These are phyloP conservation scores for Stemphylium vesicarium DNA, from an alignment of 2,329 filamentous ascomycete species.

Conservation along the genomic window DNA sequence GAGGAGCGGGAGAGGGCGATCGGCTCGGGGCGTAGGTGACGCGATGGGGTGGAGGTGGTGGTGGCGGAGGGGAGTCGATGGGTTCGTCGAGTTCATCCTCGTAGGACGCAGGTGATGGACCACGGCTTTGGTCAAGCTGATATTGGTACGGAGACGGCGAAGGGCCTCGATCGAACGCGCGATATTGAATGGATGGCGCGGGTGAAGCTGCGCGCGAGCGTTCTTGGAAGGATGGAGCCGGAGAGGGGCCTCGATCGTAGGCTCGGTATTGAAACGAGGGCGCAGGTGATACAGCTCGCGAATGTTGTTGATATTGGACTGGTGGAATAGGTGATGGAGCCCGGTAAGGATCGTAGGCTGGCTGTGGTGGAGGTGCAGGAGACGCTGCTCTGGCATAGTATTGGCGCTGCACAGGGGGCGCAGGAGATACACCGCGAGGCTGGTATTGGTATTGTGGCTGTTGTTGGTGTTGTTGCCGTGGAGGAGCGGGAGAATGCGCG, in stretches of 20 bases:
- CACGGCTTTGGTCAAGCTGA: constrained; percentile 29
- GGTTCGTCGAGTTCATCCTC: constrained; percentile 29
- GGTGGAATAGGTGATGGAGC: constrained; percentile 27
- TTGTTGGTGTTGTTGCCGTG: background rate
- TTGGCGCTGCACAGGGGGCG: constrained; percentile 34
- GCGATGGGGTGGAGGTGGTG: constrained; percentile 80
- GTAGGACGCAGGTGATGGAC: constrained; percentile 41
- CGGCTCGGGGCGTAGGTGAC: constrained; percentile 58
- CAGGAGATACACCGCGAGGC: constrained; percentile 33
- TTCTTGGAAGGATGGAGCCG: constrained; percentile 38
- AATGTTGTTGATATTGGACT: constrained; percentile 31
- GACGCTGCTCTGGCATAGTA: constrained; percentile 34
- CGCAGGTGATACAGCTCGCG: constrained; percentile 42
- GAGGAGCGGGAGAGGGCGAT: constrained; percentile 43
- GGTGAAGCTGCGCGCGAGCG: constrained; percentile 39
- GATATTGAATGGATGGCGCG: constrained; percentile 45
- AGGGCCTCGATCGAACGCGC: constrained; percentile 47
- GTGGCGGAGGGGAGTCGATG: constrained; percentile 68
- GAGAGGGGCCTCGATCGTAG: constrained; percentile 37
- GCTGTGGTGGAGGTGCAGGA: constrained; percentile 36
- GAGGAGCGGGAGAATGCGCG: constrained; percentile 39
- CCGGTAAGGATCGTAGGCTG: constrained; percentile 29
- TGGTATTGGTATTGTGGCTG: constrained; percentile 21
- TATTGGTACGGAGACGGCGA: constrained; percentile 50
- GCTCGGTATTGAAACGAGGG: constrained; percentile 34